These are phyloP conservation scores for Fragilariopsis cylindrus DNA, from an alignment of 108 stramenopile species.

Conservation along the genomic window DNA sequence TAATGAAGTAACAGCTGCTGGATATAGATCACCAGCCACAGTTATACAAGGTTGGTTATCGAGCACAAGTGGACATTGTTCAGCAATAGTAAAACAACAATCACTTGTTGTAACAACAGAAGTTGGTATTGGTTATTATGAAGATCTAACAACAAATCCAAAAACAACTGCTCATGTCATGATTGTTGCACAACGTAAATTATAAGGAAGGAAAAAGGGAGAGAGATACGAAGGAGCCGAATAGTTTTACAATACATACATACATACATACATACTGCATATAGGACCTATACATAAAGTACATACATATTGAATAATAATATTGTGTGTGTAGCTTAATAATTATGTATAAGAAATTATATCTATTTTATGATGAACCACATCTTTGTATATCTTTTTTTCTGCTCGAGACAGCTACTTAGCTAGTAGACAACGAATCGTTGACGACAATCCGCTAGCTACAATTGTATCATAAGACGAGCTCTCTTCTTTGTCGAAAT, in stretches of 20 bases:
- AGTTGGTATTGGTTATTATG: conserved; percentile 7
- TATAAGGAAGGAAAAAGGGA: neutral
- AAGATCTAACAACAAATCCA: neutral
- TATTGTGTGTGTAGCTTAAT: no score
- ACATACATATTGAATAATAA: no score
- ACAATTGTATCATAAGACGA: no score
- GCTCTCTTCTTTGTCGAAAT: no score
- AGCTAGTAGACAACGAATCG: no score
- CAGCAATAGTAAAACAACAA: conserved; percentile 10
- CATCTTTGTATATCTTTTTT: no score
- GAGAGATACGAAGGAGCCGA: neutral
- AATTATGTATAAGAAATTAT: no score
- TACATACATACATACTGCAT: neutral
- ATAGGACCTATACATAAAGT: no score
- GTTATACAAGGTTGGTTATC: neutral
- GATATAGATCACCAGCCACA: neutral
- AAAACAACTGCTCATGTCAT: neutral
- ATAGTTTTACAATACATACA: neutral
- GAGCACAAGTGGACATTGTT: conserved; percentile 8
- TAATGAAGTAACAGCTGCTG: neutral
- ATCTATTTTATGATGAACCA: no score
- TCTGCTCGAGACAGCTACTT: no score
- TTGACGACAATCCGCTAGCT: no score
- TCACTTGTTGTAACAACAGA: conserved; percentile 1
- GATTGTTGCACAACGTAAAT: neutral